phyloP scores from a whole-genome alignment of 805 yeast genomes.

The Candida odintsovae region DNA sequence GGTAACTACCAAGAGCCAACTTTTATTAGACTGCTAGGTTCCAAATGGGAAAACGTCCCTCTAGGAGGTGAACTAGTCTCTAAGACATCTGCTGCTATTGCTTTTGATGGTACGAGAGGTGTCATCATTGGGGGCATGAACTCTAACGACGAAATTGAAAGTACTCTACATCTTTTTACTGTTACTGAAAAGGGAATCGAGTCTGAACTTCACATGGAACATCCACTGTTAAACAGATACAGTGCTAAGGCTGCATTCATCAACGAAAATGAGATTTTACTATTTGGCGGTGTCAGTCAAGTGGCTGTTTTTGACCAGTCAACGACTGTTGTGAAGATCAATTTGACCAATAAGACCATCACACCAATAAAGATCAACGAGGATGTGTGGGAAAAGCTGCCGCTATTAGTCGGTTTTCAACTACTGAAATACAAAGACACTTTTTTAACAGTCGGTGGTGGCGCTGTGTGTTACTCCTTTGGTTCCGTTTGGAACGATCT shows the following conservation, averaged over 20 bases:
- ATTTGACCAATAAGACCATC: constrained; percentile 17
- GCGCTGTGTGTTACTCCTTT: constrained; percentile 79
- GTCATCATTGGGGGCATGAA: constrained; percentile 44
- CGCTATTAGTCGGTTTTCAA: constrained; percentile 52
- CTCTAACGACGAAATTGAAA: constrained; percentile 18
- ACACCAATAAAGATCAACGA: constrained; percentile 26
- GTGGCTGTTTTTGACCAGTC: constrained; percentile 26
- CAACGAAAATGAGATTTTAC: constrained; percentile 29
- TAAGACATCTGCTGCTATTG: constrained; percentile 32
- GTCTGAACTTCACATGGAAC: constrained; percentile 14
- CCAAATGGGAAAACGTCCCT: constrained; percentile 3
- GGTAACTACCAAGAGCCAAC: constrained; percentile 30
- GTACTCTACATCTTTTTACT: constrained; percentile 31
- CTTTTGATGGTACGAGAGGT: constrained; percentile 30
- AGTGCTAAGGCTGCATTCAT: constrained; percentile 38
- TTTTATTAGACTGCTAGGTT: constrained; percentile 18
- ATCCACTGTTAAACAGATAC: constrained; percentile 38
- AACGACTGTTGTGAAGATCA: constrained; percentile 33
- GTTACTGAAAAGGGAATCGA: constrained; percentile 17
- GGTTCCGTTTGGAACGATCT: constrained; percentile 49
- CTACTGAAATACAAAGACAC: constrained; percentile 23
- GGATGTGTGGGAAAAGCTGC: constrained; percentile 34
- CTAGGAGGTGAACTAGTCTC: constrained; percentile 11
- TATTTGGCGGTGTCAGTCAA: constrained; percentile 57
- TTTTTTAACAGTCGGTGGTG: constrained; percentile 48